These are phyloP conservation scores for Leccinum subtestaceum DNA, from an alignment of 768 basidiomycete genomes.

Conservation along the genomic window DNA sequence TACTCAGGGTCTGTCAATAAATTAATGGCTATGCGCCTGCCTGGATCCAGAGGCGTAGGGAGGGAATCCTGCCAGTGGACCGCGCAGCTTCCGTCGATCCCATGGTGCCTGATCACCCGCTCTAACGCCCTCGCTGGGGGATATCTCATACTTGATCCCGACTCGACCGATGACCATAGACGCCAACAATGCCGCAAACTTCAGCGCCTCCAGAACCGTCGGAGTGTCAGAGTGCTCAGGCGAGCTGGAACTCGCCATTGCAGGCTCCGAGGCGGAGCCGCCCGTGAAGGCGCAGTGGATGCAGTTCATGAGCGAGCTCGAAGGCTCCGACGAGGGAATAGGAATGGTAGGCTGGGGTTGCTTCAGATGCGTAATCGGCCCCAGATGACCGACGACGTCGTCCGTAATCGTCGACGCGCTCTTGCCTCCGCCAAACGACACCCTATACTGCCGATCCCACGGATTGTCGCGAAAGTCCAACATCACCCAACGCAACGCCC, in stretches of 20 bases:
- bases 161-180: constrained; percentile 40
- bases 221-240: constrained; percentile 32
- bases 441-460: constrained; percentile 22
- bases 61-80: not conserved
- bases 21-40: constrained; percentile 9
- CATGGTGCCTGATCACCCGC: constrained; percentile 41
- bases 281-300: constrained; percentile 10
- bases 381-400: constrained; percentile 13
- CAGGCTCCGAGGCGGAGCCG: not conserved
- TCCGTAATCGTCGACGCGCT: constrained; percentile 25
- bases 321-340: not conserved
- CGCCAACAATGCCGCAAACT: constrained; percentile 48
- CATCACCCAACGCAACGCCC: constrained; percentile 31
- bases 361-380: constrained; percentile 17
- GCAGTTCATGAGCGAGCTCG: constrained; percentile 14
- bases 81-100: constrained; percentile 25
- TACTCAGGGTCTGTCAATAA: not conserved
- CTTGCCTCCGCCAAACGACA: constrained; percentile 4
- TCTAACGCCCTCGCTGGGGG: constrained; percentile 17
- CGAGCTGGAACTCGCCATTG: not conserved
- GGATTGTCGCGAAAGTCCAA: constrained; percentile 36
- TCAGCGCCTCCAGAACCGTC: constrained; percentile 49
- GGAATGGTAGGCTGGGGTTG: not conserved
- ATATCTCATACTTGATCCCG: constrained; percentile 25
- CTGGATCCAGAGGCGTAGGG: constrained; percentile 9